phyloP scores from a whole-genome alignment of 2,329 filamentous ascomycete genomes.

The Talaromyces sp. region DNA sequence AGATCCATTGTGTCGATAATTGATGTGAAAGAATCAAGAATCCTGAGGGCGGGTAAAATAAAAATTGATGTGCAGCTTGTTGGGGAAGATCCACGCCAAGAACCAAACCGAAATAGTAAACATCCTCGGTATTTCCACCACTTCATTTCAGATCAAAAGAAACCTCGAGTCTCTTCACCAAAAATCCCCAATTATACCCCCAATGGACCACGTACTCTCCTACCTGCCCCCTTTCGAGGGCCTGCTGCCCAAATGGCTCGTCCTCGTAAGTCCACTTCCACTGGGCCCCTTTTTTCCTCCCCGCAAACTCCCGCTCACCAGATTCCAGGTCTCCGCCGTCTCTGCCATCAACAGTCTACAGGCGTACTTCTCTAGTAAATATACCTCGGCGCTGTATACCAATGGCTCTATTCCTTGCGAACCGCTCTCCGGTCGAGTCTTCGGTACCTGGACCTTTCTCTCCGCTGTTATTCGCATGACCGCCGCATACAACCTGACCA shows the following conservation, averaged over 20 bases:
- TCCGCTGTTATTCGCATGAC: constrained; percentile 77
- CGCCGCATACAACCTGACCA: constrained; percentile 77
- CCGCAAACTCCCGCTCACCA: constrained; percentile 8
- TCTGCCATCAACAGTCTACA: constrained; percentile 85
- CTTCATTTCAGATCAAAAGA: background rate
- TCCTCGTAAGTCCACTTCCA: constrained; percentile 54
- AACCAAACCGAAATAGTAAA: constrained; percentile 13
- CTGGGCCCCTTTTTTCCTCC: background rate
- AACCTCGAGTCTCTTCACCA: background rate
- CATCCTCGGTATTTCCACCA: constrained; percentile 22
- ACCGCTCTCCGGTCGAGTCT: constrained; percentile 74
- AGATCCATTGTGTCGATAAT: constrained; percentile 37
- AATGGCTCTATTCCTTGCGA: constrained; percentile 64
- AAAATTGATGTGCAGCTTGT: constrained; percentile 22
- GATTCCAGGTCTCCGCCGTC: constrained; percentile 68
- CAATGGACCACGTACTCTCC: constrained; percentile 31
- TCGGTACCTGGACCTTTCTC: constrained; percentile 86
- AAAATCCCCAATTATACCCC: background rate
- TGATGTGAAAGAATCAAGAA: background rate
- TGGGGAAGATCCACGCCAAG: constrained; percentile 28
- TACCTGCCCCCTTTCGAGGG: constrained; percentile 50
- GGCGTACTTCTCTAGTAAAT: constrained; percentile 76
- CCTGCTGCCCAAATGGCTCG: constrained; percentile 65
- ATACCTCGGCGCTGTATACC: constrained; percentile 81
- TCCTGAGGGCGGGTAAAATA: background rate